Evolutionary conservation across 2,329 filamentous ascomycete genomes (phyloP).

Genomic region (Stagonosporopsis chrysanthemi): DNA sequence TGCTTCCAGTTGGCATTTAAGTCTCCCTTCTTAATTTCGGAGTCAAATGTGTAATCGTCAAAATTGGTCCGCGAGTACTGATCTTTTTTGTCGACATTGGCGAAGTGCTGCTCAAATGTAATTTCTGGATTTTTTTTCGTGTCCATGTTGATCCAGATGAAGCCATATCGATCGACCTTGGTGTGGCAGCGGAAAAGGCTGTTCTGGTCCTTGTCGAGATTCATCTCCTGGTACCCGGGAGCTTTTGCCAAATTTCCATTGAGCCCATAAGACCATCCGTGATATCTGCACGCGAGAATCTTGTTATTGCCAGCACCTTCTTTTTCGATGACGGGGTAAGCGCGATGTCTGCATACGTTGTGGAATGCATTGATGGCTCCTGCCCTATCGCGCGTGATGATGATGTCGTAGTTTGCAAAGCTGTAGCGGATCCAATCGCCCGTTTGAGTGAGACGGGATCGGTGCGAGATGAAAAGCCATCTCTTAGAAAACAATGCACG

Average conservation of each 20-base stretch:
- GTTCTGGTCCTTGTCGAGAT: conserved; percentile 39
- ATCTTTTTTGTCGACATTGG: neutral
- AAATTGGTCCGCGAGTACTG: neutral
- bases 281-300: conserved; percentile 53
- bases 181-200: conserved; percentile 41
- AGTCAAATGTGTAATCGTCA: conserved; percentile 2
- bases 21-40: neutral
- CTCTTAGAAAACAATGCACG: conserved; percentile 54
- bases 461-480: conserved; percentile 47
- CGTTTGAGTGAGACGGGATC: conserved; percentile 26
- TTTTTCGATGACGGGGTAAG: conserved; percentile 45
- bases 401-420: conserved; percentile 14
- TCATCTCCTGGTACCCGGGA: conserved; percentile 47
- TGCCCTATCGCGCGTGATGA: conserved; percentile 26
- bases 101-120: conserved; percentile 26
- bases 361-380: conserved; percentile 46
- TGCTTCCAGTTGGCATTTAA: conserved; percentile 8
- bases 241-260: conserved; percentile 54
- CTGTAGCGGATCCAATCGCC: conserved; percentile 24
- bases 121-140: conserved; percentile 27
- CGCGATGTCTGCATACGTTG: conserved; percentile 54
- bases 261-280: conserved; percentile 55
- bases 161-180: conserved; percentile 36
- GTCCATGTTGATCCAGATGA: conserved; percentile 46
- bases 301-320: conserved; percentile 41